Evolutionary conservation across 108 stramenopile species (phyloP), one percentile per base, ranked within the genome.

Genomic region (Pseudonitzschia delicatissima): DNA sequence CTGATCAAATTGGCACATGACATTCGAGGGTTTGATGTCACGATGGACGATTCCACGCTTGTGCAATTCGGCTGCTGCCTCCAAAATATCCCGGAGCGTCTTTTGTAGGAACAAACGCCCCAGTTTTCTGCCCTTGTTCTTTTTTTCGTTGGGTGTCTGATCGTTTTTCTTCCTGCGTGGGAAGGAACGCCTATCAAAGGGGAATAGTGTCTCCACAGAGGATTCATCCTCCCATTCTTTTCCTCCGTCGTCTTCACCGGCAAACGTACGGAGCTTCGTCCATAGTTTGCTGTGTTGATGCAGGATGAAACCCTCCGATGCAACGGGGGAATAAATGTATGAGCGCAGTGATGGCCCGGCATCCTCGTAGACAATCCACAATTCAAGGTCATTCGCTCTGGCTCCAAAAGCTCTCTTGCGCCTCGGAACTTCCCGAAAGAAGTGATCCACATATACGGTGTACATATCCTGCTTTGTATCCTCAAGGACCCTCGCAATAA

Each of bases 291-390:
- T 88, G 58, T 83, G 91, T 62, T 92, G 91, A 67, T 77, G 85
- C 48, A 92, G 49, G 45, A 88, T 59, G 48, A 84, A 88, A 8
- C 82, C 82, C 4, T 66, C 26, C 18, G 73, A 62, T 17, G 81
- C 79, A 17, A 73, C 47, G 9, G 85, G 76, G n/a, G 72, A 53
- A 61, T 92, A 92, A 20, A 92, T 27, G 68, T 83, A 89, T 17
- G 84, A 85, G 5, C 91, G 80, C 5, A 92, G 70, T 9, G 91
- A 92, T 2, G 84, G 74, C 12, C 90, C 90, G 0, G 82, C 84
- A 73, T 89, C 79, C 57, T 86, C 81, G 71, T 84, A 92, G 4
- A 92, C 86, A 60, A 92, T 92, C 91, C 91, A 92, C 25, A 92
- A 60, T 57, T 92, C 91, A 18, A 87, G 35, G 25, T 77, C 63